A percentile compares a stretch with the other conserved stretches of the same genome.
Conservation (phyloP, 2,329 filamentous ascomycete species). For the Periconia sp. region DNA sequence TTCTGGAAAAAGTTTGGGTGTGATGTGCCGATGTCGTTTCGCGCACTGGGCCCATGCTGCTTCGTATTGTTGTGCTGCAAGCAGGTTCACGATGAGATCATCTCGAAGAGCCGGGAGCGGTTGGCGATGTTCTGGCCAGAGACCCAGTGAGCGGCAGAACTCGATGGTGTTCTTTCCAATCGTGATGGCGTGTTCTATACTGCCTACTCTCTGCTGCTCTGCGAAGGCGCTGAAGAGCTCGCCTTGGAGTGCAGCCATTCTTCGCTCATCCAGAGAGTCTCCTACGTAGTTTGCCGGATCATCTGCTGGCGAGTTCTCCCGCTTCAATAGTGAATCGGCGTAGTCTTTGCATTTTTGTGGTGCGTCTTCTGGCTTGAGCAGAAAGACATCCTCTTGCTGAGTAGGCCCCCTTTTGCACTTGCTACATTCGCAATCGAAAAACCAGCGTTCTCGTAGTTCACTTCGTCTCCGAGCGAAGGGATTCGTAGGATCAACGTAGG, state of each 20-base stretch:
- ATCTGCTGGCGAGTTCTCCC: constrained; percentile 5
- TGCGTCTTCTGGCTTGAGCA: constrained; percentile 32
- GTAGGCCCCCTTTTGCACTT: constrained; percentile 49
- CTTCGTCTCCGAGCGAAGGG: constrained; percentile 53
- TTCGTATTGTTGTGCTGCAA: constrained; percentile 48
- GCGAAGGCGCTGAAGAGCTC: constrained; percentile 29
- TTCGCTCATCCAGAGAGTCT: constrained; percentile 23
- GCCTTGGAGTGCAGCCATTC: constrained; percentile 29
- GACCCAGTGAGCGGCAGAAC: constrained; percentile 40
- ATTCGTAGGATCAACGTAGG: constrained; percentile 62
- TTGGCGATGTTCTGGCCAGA: constrained; percentile 55
- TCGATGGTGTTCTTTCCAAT: constrained; percentile 45
- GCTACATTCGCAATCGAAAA: constrained; percentile 59
- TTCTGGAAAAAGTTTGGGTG: constrained; percentile 54
- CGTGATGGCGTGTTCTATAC: constrained; percentile 34
- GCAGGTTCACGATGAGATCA: constrained; percentile 53
- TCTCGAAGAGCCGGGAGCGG: constrained; percentile 58
- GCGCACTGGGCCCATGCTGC: constrained; percentile 54
- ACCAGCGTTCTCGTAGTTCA: constrained; percentile 58
- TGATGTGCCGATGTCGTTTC: constrained; percentile 54
- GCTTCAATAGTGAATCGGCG: constrained; percentile 21
- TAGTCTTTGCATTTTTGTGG: constrained; percentile 22
- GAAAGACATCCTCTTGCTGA: constrained; percentile 47
- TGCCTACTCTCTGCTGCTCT: constrained; percentile 18
- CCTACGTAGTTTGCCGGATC: constrained; percentile 30